Percentiles rank a stretch among this genome's conserved stretches.
Evolutionary conservation across 495 filamentous ascomycete genomes (phyloP).

Genomic region (Clohesyomyces aquaticus): DNA sequence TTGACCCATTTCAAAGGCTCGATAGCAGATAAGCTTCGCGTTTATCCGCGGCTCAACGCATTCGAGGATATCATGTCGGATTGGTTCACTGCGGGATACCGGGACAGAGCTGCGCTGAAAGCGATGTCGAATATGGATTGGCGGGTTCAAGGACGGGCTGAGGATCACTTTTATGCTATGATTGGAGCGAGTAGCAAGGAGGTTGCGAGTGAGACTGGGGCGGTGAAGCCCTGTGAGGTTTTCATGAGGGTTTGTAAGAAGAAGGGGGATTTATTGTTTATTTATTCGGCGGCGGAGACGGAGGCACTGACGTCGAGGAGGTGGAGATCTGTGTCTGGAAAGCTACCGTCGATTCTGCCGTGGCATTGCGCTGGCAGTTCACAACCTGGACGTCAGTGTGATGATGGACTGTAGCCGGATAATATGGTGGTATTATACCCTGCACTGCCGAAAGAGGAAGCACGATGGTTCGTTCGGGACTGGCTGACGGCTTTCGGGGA

Average conservation of each 20-base stretch:
- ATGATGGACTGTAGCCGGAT: no score
- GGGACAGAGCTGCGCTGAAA: slow-evolving; percentile 29
- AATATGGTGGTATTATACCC: no score
- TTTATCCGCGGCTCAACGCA: slow-evolving; percentile 31
- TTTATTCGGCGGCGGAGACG: slow-evolving; percentile 17
- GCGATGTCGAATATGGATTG: slow-evolving; percentile 40
- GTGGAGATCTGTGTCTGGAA: slow-evolving; percentile 12
- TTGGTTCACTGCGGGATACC: slow-evolving; percentile 27
- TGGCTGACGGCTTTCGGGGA: no score
- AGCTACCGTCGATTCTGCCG: slow-evolving; percentile 25
- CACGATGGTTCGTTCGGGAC: no score
- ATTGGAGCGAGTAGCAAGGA: slow-evolving; percentile 25
- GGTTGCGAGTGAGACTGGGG: not conserved
- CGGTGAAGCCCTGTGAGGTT: slow-evolving; percentile 6
- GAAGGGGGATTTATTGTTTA: slow-evolving; percentile 28
- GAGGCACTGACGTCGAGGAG: not conserved
- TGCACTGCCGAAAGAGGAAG: no score
- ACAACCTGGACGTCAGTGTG: slow-evolving; percentile 16
- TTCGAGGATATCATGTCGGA: slow-evolving; percentile 39
- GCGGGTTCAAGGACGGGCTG: slow-evolving; percentile 10
- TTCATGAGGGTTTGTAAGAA: slow-evolving; percentile 26
- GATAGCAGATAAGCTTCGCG: not conserved
- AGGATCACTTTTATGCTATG: slow-evolving; percentile 33
- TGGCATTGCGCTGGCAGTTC: not conserved
- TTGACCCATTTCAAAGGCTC: not conserved